Base-by-base conservation (phyloP, 768 basidiomycete genomes). In the Tulasnella sp. region DNA sequence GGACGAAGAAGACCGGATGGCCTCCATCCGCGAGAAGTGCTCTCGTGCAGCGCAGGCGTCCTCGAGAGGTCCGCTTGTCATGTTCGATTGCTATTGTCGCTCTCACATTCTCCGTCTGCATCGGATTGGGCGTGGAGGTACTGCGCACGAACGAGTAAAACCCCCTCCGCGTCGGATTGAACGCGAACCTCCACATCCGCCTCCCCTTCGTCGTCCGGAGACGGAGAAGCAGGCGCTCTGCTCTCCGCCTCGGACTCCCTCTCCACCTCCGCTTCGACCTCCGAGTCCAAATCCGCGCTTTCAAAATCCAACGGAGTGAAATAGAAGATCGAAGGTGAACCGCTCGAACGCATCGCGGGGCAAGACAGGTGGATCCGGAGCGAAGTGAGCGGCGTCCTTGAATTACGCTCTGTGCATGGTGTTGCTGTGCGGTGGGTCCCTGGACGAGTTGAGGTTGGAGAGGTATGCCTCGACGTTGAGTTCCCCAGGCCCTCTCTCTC, bases 61-160 rank as follows among this genome's bases (percentile, higher is more conserved):
- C 72, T 29, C 49, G 72, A 73, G 29, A 73, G 40, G 40, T 73
- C 72, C 22, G 45, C 72, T 73, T 73, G 31, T 42, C 72, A 73
- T 22, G 25, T 17, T 8, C 25, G 11, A 12, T 49, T 17, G 42
- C 17, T 19, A n/a, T 17, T n/a, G 29, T 11, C 22, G 34, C 22
- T 36, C 40, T n/a, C 49, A 19, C 8, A 22, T 7, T 45, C 45
- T 14, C 19, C 25, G 17, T 25, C 37, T 0, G 69, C 69, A 17
- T 15, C 34, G 17, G 39, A 39, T 39, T 39, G 39, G 6, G 39
- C 39, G 8, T 11, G 9, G 64, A 25, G 9, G 64, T n/a, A 8
- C 64, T 67, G 9, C 9, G 64, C 64, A 11, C 11, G 9, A 7
- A 12, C 7, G 9, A 9, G 25, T 12, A 7, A 8, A 36, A 8